Base-by-base conservation (phyloP, 805 yeast genomes). In the Lipomyces anomalus region DNA sequence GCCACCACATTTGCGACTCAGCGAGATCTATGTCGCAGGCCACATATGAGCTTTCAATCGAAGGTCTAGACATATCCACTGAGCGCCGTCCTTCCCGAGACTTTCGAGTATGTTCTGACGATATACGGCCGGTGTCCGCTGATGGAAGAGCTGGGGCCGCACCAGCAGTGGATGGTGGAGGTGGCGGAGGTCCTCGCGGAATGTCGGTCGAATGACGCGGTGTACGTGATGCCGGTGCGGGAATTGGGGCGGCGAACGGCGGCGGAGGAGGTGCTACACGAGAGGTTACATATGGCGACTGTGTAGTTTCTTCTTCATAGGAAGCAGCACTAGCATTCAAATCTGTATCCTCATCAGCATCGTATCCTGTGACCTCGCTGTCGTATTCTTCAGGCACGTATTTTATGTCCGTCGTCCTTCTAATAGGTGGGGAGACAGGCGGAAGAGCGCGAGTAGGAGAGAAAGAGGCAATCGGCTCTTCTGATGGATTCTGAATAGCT, bases 1-100 rank as follows among this genome's bases (percentile, higher is more conserved):
- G 54, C 90, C 92, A 85, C 96, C 96, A 88, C 16, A 63, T 65
- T 2, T 71, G 55, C 4, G 60, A 61, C 21, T 66, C 63, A 4
- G 61, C 64, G 17, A 67, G 58, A 35, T 63, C 67, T 18, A 69
- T 53, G 17, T 63, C 65, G 1, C 54, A 52, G 5, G 69, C 67
- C 13, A 50, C 32, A 35, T 36, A 47, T 2, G 58, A 32, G 20
- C 44, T 21, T 21, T 37, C 46, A 11, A 36, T 13, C 26, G 34
- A 46, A 9, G 51, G 22, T 17, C 53, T 44, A 33, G 43, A 28
- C 36, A 22, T 42, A 23, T 40, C 66, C 38, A 34, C 53, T 47
- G 51, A 64, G 42, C 36, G 52, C 37, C 57, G 57, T 23, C 16
- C 24, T 11, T 49, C 53, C 16, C 22, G 11, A 7, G 53, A 49